Evolutionary conservation across 352 stramenopile species (phyloP), one percentile per base, ranked within the genome.

Genomic region (Globisporangium uncinulatum): DNA sequence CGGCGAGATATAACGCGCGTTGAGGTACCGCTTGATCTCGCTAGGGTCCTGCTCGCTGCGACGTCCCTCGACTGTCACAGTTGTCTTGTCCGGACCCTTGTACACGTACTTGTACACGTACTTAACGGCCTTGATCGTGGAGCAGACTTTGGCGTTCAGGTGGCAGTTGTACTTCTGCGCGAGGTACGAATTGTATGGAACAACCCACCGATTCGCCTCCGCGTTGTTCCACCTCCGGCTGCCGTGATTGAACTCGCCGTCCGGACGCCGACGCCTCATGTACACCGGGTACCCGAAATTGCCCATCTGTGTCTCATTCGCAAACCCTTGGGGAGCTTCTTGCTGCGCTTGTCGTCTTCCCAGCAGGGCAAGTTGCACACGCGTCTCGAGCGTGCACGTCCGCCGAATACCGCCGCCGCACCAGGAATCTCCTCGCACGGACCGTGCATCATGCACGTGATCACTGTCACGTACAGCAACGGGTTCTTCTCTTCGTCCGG

Each of bases 1-100:
- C 0, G 67, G 61, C 6, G 65, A 71, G 13, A 83, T 67, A 32
- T 76, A 77, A 0, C 73, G 49, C 3, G 54, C 67, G 0, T 53
- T 63, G 0, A 76, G 32, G 20, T 70, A 76, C 14, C 51, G 37
- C 1, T 54, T 15, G 10, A 75, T 64, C 36, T 82, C 62, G 24
- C 74, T 65, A 15, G 46, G n/a, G 0, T 51, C 39, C 19, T 54
- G 47, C 1, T 48, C 32, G 3, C 10, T 9, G 10, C 21, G 32
- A 37, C 43, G 13, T 13, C 43, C 43, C 15, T 24, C 19, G 14
- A 50, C 6, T 0, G 45, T 34, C 7, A 50, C 20, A 17, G 45
- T 34, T 21, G 45, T 50, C 45, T 50, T 50, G 45, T 32, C 45
- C 4, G 45, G 3, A 13, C 45, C 21, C 45, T 50, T 50, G n/a